Evolutionary conservation across 2,329 filamentous ascomycete species (phyloP), one percentile per base, ranked within the genome.

Genomic region (Aspergillus versicolor): DNA sequence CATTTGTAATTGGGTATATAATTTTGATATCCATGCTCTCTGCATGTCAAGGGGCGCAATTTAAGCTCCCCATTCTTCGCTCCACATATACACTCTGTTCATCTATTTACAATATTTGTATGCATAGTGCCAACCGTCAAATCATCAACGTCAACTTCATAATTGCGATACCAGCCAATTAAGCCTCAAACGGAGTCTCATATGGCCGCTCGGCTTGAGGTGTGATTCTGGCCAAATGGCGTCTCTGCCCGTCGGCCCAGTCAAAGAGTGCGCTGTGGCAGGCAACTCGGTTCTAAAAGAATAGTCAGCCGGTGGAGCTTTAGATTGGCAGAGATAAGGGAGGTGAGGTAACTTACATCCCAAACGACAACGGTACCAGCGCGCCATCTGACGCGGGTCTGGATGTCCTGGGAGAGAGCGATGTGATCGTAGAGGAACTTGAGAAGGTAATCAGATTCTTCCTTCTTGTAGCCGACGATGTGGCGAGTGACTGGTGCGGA

Each of bases 391-490:
- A 96, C 82, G 22, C 89, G 83, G 5, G 81, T 81, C 65, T 92
- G 89, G 71, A 91, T 84, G 68, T 92, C 89, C 49, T 87, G 84
- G 19, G 87, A 87, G 41, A 84, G 81, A 1, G 86, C 87, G 52
- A 91, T 85, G 67, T 92, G 89, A 67, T 91, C 84, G 70, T 87
- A 91, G 15, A 92, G 75, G 77, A 92, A 92, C 67, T 90, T 90
- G 57, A 92, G 80, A 9, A 92, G 77, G 47, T 82, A 81, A 62
- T 95, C 91, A 2, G 87, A 91, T 70, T 96, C 92, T 69, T 96
- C 91, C 70, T 91, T 90, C 76, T 96, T 95, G 68, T 88, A 84
- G 12, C 90, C 91, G 1, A 93, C 84, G 53, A 96, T 93, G 30
- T 87, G 81, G 50, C 90, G 86, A 4, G 90, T 93, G 76, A 94